Evolutionary conservation across 257 asterid species (phyloP).

Genomic region (Fraxinus americana): DNA sequence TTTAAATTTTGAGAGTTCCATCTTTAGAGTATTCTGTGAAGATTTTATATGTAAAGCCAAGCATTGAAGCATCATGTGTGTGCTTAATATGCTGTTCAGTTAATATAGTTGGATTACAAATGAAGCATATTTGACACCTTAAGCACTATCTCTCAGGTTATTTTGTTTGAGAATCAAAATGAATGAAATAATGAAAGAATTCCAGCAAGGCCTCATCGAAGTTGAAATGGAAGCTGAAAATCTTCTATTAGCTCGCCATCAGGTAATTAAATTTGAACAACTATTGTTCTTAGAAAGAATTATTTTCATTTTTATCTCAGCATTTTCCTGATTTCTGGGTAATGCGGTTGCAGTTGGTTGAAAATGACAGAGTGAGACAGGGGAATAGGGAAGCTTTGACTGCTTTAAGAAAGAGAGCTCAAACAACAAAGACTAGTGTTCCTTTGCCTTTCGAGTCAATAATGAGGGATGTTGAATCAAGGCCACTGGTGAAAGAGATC

Average conservation of each 20-base stretch:
- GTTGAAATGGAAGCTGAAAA: conserved; percentile 84
- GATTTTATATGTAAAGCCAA: neutral
- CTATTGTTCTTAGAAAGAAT: conserved; percentile 11
- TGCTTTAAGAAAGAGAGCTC: conserved; percentile 74
- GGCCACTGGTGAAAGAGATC: conserved; percentile 78
- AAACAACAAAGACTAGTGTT: conserved; percentile 67
- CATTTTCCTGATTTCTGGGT: conserved; percentile 2
- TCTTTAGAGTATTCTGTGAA: neutral
- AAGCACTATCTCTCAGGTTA: neutral
- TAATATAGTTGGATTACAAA: neutral
- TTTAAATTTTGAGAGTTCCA: neutral
- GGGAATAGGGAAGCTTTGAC: conserved; percentile 91
- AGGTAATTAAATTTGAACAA: conserved; percentile 44
- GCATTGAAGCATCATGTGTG: neutral
- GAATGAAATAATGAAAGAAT: conserved; percentile 59
- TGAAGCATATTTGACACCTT: conserved; percentile 8
- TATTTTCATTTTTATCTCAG: conserved; percentile 4
- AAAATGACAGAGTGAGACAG: conserved; percentile 77
- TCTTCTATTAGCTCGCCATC: conserved; percentile 73
- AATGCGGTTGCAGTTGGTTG: conserved; percentile 66
- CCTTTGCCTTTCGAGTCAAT: conserved; percentile 78
- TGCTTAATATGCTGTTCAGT: neutral
- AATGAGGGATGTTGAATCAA: conserved; percentile 75
- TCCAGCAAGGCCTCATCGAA: conserved; percentile 55
- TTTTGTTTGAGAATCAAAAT: conserved; percentile 24